A percentile compares a stretch with the other conserved stretches of the same genome.
Evolutionary conservation across 1,284 basidiomycete species (phyloP).

Genomic region (Cutaneotrichosporon mucoides): DNA sequence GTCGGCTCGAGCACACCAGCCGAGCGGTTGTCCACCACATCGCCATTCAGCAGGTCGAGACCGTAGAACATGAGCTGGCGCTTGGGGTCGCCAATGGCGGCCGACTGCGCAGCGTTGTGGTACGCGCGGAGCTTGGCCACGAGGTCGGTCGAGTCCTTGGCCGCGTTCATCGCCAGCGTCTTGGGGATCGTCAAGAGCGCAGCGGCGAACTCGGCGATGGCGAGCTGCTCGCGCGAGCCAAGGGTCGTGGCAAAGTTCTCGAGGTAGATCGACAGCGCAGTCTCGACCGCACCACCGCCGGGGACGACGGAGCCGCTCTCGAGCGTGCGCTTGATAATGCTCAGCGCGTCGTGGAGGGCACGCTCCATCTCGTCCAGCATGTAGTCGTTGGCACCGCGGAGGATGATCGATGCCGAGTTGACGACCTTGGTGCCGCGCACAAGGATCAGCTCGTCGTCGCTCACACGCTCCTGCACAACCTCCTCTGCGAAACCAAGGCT

Average conservation of each 20-base stretch:
- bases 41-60: constrained; percentile 87
- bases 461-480: constrained; percentile 93
- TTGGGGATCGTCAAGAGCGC: constrained; percentile 95
- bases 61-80: constrained; percentile 92
- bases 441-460: constrained; percentile 97
- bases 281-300: constrained; percentile 96
- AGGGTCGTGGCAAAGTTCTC: constrained; percentile 99
- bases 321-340: constrained; percentile 93
- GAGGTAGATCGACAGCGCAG: constrained; percentile 92
- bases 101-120: constrained; percentile 94
- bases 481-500: constrained; percentile 90
- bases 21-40: constrained; percentile 89
- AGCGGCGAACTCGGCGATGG: constrained; percentile 95
- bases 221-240: constrained; percentile 95
- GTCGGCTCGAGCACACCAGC: constrained; percentile 96
- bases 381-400: constrained; percentile 98
- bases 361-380: constrained; percentile 99
- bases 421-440: constrained; percentile 98
- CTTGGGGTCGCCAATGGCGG: constrained; percentile 86
- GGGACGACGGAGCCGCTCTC: constrained; percentile 96
- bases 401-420: constrained; percentile 84
- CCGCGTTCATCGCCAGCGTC: constrained; percentile 94
- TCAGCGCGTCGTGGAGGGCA: constrained; percentile 89
- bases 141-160: constrained; percentile 96
- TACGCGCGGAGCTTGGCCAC: constrained; percentile 96